A percentile compares a stretch with the other conserved stretches of the same genome.
These are phyloP conservation scores for Botrytis galanthina DNA, from an alignment of 2,329 filamentous ascomycete species.

Conservation along the genomic window DNA sequence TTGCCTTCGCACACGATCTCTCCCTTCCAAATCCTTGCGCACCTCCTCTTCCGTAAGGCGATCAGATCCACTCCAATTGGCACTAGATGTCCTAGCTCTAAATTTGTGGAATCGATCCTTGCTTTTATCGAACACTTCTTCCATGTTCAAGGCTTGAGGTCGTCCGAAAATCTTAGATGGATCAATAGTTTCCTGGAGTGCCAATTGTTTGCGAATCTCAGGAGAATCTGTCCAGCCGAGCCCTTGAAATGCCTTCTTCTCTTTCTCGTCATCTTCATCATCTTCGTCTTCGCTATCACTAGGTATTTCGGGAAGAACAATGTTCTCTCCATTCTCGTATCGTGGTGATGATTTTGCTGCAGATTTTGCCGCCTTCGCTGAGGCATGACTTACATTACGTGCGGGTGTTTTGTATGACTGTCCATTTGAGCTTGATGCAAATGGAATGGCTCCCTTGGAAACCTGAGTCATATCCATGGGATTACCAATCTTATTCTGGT, in stretches of 20 bases:
- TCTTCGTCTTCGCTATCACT: constrained; percentile 93
- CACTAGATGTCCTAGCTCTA: constrained; percentile 85
- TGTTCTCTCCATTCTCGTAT: constrained; percentile 84
- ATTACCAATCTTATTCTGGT: constrained; percentile 63
- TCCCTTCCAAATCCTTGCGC: constrained; percentile 71
- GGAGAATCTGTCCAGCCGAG: constrained; percentile 89
- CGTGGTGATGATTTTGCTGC: constrained; percentile 70
- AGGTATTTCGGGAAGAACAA: constrained; percentile 90
- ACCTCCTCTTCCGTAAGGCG: constrained; percentile 85
- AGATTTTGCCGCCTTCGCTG: constrained; percentile 59
- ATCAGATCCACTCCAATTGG: constrained; percentile 87
- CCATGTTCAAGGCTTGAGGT: constrained; percentile 85
- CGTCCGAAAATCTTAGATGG: constrained; percentile 85
- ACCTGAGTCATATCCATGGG: constrained; percentile 84
- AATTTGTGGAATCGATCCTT: constrained; percentile 85
- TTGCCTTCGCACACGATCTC: constrained; percentile 76
- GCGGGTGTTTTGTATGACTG: constrained; percentile 68
- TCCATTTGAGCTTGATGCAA: constrained; percentile 64
- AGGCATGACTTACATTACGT: constrained; percentile 47
- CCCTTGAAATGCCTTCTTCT: constrained; percentile 56
- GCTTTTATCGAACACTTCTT: constrained; percentile 91
- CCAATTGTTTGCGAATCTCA: constrained; percentile 71
- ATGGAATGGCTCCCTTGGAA: constrained; percentile 84
- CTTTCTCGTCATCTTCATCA: constrained; percentile 53
- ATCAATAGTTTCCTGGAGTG: constrained; percentile 81